These are phyloP conservation scores for Elsinoe arachidis DNA, from an alignment of 2,329 filamentous ascomycete genomes.

Conservation along the genomic window DNA sequence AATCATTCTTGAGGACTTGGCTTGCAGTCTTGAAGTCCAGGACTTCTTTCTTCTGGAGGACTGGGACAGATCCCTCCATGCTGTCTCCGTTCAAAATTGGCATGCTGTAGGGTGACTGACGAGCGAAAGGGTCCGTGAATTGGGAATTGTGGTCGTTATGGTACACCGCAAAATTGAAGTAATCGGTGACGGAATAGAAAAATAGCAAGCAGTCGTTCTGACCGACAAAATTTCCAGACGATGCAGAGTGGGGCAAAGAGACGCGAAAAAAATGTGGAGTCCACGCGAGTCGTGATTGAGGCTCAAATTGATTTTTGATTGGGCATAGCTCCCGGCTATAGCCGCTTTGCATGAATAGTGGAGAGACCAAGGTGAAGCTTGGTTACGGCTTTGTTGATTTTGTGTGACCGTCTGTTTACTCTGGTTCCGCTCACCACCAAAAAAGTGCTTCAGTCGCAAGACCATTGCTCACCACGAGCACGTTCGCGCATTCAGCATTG, in stretches of 20 bases:
- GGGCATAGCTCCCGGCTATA: background rate
- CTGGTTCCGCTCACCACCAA: background rate
- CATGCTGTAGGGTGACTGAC: conserved; percentile 45
- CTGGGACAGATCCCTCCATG: conserved; percentile 40
- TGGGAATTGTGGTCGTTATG: conserved; percentile 11
- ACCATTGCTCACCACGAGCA: background rate
- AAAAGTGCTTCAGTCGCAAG: conserved; percentile 4
- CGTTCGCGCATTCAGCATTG: background rate
- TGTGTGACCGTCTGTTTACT: conserved; percentile 1
- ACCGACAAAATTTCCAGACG: conserved; percentile 5
- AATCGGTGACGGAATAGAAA: conserved; percentile 13
- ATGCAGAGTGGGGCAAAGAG: background rate
- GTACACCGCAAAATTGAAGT: conserved; percentile 11
- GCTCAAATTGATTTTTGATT: background rate
- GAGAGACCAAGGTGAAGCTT: background rate
- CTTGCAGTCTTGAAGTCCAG: conserved; percentile 68
- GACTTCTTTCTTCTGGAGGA: conserved; percentile 42
- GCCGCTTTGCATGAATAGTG: background rate
- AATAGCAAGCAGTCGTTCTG: background rate
- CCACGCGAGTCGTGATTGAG: background rate
- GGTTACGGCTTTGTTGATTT: conserved; percentile 3
- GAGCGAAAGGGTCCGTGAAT: background rate
- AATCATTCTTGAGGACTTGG: conserved; percentile 68
- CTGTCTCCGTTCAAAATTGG: conserved; percentile 59
- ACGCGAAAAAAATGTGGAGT: background rate